Percentiles rank a stretch among this genome's conserved stretches.
These are phyloP conservation scores for Thelonectria rubi DNA, from an alignment of 2,329 filamentous ascomycete genomes.

Conservation along the genomic window DNA sequence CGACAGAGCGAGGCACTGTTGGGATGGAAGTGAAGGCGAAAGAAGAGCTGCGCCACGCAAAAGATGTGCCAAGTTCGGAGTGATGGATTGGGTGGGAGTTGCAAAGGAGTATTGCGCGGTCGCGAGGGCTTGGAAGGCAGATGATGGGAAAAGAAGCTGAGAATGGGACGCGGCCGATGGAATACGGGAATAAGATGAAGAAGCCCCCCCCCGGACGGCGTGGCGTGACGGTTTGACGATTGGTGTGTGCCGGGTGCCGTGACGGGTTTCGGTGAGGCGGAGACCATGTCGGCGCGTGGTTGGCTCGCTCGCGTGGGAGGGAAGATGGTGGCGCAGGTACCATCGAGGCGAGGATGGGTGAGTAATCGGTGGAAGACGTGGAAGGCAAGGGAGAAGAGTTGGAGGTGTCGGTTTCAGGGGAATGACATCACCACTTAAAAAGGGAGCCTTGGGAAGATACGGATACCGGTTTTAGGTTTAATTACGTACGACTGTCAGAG, in stretches of 20 bases:
- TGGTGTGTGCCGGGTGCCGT: background rate
- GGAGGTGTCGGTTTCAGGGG: conserved; percentile 1
- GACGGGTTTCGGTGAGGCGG: background rate
- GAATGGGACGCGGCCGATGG: background rate
- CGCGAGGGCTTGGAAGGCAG: conserved; percentile 4
- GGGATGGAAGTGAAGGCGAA: background rate
- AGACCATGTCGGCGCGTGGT: background rate
- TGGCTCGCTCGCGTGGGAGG: background rate
- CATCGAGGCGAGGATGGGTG: background rate
- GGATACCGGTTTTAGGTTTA: background rate
- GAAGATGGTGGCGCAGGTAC: conserved; percentile 16
- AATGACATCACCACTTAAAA: conserved; percentile 9
- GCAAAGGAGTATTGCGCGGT: background rate
- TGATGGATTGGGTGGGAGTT: background rate
- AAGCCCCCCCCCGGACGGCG: conserved; percentile 4
- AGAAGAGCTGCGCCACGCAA: conserved; percentile 1
- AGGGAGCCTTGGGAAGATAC: background rate
- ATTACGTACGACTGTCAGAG: background rate
- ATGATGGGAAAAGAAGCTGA: background rate
- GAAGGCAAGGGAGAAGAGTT: background rate
- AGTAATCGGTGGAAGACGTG: background rate
- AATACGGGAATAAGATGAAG: background rate
- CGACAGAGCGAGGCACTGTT: background rate
- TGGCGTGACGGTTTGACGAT: background rate
- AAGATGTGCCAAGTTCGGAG: conserved; percentile 1